Conservation (phyloP, 73 alveolate genomes). For the Symbiodinium pilosum region DNA sequence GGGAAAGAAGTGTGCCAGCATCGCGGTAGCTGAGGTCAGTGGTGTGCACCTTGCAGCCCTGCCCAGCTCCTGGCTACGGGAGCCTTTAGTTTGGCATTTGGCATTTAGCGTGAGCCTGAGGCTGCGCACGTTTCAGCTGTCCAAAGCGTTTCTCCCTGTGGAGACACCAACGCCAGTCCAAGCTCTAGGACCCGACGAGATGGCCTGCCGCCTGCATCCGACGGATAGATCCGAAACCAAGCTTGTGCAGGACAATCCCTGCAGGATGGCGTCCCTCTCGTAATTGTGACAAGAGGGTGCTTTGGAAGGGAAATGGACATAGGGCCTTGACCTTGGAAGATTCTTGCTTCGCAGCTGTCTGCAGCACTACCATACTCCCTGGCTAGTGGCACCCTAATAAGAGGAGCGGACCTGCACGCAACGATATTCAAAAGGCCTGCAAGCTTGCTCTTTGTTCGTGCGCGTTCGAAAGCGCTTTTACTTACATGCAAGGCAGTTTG, state of each 20-base stretch:
- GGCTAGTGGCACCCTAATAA: too few relatives aligned
- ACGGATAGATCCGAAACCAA: not conserved
- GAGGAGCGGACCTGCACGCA: constrained; percentile 88
- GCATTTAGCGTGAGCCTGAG: not conserved
- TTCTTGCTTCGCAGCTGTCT: not conserved
- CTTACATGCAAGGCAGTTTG: constrained; percentile 45
- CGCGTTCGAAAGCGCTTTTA: too few relatives aligned
- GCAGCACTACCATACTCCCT: too few relatives aligned
- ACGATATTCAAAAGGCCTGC: constrained; percentile 59
- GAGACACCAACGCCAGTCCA: constrained; percentile 91
- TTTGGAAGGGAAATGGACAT: constrained; percentile 84
- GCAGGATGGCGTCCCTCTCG: constrained; percentile 81
- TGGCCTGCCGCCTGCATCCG: not conserved
- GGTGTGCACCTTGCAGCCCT: constrained; percentile 71
- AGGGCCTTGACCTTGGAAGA: constrained; percentile 21
- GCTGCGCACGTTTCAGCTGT: constrained; percentile 82
- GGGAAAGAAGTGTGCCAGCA: not conserved
- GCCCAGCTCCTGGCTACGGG: not conserved
- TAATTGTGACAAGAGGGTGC: constrained; percentile 81
- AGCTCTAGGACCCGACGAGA: constrained; percentile 25
- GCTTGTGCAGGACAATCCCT: constrained; percentile 52
- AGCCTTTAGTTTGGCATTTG: not conserved
- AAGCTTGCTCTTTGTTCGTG: too few relatives aligned
- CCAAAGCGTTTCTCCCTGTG: constrained; percentile 62
- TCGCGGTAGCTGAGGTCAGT: too few relatives aligned